Evolutionary conservation across 129 eudicot species (phyloP).

Genomic region (Pulicaria dysenterica): DNA sequence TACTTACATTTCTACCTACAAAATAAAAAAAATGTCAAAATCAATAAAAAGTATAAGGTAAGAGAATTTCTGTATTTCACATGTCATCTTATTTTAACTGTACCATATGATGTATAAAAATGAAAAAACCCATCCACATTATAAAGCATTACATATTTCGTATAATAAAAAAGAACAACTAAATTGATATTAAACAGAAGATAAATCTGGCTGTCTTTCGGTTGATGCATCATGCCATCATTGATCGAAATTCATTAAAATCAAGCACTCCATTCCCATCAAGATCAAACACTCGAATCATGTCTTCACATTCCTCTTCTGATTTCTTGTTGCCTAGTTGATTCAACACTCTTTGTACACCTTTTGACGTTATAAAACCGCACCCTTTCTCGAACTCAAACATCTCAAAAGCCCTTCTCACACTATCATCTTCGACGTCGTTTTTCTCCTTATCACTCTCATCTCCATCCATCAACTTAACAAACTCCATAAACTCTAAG

Average conservation of each 20-base stretch:
- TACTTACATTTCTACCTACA: too few species aligned
- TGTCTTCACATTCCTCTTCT: constrained; percentile 34
- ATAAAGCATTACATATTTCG: too few species aligned
- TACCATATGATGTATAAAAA: too few species aligned
- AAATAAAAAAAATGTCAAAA: too few species aligned
- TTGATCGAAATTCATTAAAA: constrained; percentile 39
- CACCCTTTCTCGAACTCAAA: constrained; percentile 41
- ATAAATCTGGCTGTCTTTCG: too few species aligned
- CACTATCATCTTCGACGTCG: neutral
- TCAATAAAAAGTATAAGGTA: too few species aligned
- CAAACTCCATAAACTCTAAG: constrained; percentile 33
- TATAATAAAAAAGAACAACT: too few species aligned
- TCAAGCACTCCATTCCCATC: constrained; percentile 48
- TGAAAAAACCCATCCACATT: too few species aligned
- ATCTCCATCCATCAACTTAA: constrained; percentile 22
- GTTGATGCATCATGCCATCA: constrained; percentile 31
- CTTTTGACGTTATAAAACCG: constrained; percentile 46
- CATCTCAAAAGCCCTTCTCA: constrained; percentile 44
- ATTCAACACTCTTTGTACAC: constrained; percentile 35
- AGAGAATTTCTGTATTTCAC: too few species aligned
- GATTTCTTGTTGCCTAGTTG: constrained; percentile 39
- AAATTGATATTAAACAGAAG: too few species aligned
- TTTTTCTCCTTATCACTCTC: neutral
- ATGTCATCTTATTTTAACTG: too few species aligned
- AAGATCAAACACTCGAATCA: constrained; percentile 43